Conservation (phyloP, 129 eudicot species). For the Arctium minus region DNA sequence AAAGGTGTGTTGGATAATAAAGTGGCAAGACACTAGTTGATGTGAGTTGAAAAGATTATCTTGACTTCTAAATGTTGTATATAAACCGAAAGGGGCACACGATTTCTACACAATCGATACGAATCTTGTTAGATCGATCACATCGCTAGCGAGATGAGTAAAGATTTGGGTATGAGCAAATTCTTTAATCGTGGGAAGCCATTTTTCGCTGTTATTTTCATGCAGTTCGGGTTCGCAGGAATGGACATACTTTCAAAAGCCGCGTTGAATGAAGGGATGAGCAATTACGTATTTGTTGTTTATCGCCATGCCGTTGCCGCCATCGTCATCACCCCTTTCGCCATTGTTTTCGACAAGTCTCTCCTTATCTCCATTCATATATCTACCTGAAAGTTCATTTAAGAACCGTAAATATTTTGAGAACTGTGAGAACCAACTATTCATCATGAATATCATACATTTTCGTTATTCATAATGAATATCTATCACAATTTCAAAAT, state of each 20-base stretch:
- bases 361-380: background rate
- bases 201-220: constrained; percentile 43
- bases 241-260: constrained; percentile 43
- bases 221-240: constrained; percentile 64
- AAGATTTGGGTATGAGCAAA: constrained; percentile 3
- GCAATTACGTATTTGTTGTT: constrained; percentile 52
- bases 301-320: constrained; percentile 53
- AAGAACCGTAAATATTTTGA: background rate
- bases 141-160: constrained; percentile 13
- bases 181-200: constrained; percentile 35
- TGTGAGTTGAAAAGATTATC: background rate
- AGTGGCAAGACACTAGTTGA: background rate
- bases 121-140: background rate
- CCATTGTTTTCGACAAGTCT: constrained; percentile 49
- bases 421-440: background rate
- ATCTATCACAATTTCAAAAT: background rate
- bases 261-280: constrained; percentile 61
- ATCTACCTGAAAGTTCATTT: background rate
- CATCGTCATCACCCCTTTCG: constrained; percentile 55
- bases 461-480: background rate
- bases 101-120: background rate
- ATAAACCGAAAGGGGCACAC: constrained; percentile 5
- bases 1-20: constrained; percentile 3
- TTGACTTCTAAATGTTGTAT: constrained; percentile 13
- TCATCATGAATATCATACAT: background rate